Percentiles rank a stretch among this genome's conserved stretches.
Conservation (phyloP, 2,329 filamentous ascomycete genomes). For the Venturia effusa region DNA sequence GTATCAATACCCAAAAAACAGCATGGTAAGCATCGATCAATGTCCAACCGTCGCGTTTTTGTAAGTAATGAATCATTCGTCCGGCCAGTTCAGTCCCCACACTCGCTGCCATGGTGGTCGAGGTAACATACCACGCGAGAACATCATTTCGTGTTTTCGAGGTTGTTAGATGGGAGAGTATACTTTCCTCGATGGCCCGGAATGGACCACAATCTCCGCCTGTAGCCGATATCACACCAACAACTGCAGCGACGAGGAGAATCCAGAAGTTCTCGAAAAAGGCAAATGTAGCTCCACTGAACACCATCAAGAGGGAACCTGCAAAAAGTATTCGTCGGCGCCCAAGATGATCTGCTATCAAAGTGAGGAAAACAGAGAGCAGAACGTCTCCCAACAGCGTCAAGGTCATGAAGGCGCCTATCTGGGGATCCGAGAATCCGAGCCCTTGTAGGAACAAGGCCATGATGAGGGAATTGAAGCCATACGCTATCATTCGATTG, state of each 20-base stretch:
- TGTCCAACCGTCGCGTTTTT: slow-evolving; percentile 4
- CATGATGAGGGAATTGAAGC: slow-evolving; percentile 25
- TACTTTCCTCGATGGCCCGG: slow-evolving; percentile 28
- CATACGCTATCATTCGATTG: slow-evolving; percentile 27
- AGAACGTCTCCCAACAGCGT: slow-evolving; percentile 28
- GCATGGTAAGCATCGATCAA: slow-evolving; percentile 9
- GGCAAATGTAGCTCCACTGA: slow-evolving; percentile 26
- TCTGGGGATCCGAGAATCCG: slow-evolving; percentile 25
- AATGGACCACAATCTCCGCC: slow-evolving; percentile 32
- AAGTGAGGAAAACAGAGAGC: slow-evolving; percentile 26
- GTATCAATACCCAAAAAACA: slow-evolving; percentile 12
- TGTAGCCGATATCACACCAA: slow-evolving; percentile 28
- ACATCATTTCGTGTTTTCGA: slow-evolving; percentile 24
- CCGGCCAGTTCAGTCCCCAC: slow-evolving; percentile 11
- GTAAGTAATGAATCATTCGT: slow-evolving; percentile 9
- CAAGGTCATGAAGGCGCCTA: slow-evolving; percentile 31
- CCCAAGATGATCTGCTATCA: slow-evolving; percentile 26
- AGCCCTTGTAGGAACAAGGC: slow-evolving; percentile 26
- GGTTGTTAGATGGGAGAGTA: slow-evolving; percentile 25
- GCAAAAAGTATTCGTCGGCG: slow-evolving; percentile 23
- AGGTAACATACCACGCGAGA: slow-evolving; percentile 29
- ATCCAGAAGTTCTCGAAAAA: slow-evolving; percentile 21
- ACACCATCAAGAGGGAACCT: slow-evolving; percentile 25
- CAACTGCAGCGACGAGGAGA: slow-evolving; percentile 24
- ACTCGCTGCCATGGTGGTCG: slow-evolving; percentile 22